Conservation (phyloP, 208 protist genomes). For the Herpetomonas tarakana region DNA sequence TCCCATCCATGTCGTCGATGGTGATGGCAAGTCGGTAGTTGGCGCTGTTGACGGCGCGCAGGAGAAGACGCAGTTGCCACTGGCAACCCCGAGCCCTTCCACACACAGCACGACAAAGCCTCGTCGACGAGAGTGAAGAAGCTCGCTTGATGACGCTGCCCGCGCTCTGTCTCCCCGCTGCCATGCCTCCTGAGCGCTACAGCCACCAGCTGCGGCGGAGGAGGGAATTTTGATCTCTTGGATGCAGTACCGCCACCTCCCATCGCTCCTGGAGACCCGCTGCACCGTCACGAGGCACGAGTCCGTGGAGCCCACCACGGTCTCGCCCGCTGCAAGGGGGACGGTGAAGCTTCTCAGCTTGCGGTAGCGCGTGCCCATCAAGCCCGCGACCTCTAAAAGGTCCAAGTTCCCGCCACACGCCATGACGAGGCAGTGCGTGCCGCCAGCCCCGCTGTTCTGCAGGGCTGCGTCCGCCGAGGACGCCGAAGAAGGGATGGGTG, state of each 20-base stretch:
- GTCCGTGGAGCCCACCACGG: constrained; percentile 6
- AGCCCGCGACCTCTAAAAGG: constrained; percentile 11
- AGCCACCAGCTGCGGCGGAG: not conserved
- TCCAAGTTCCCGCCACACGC: not conserved
- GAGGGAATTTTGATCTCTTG: not conserved
- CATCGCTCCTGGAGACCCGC: not conserved
- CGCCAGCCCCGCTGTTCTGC: not conserved
- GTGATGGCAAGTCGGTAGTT: no score
- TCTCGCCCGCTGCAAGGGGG: constrained; percentile 8
- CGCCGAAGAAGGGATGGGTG: not conserved
- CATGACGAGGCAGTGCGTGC: not conserved
- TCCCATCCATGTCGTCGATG: no score
- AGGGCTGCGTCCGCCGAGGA: not conserved
- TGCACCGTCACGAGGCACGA: constrained; percentile 6
- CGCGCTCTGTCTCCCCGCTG: not conserved
- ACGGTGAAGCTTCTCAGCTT: constrained; percentile 1
- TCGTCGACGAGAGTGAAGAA: no score
- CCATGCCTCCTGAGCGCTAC: not conserved
- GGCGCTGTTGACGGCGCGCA: not conserved
- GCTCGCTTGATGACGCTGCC: no score
- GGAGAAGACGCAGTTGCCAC: constrained; percentile 3
- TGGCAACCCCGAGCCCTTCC: not conserved
- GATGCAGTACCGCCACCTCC: constrained; percentile 7
- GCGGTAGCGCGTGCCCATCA: constrained; percentile 16
- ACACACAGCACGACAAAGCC: not conserved